Base-by-base conservation (phyloP, 805 yeast genomes). In the Zygoascus tannicola region DNA sequence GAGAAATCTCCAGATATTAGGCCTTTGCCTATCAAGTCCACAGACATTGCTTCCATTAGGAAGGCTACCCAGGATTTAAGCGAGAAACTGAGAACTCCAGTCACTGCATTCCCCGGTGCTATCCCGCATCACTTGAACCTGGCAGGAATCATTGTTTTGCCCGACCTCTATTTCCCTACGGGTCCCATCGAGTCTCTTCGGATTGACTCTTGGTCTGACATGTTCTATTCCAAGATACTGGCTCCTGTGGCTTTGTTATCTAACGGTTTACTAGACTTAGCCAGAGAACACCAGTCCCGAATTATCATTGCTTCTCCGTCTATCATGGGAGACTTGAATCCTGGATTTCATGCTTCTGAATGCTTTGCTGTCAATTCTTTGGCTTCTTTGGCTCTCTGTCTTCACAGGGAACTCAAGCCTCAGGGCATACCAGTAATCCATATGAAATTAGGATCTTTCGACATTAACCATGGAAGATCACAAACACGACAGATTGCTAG, bases 1-100 rank as follows among this genome's bases (percentile, higher is more conserved):
- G 84, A 82, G 46, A 71, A 79, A 38, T 76, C 81, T 14, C 73
- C 75, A 20, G 94, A 85, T 57, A 73, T 85, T 44, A 75, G 82
- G 50, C 78, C 83, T 35, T 65, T 86, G 44, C 71, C 75, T 33
- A 60, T 85, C 44, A 57, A 63, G 16, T 70, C 72, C 37, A 73
- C 69, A 19, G 66, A 66, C 18, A 60, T 66, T 5, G 61, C 60
- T 12, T 55, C 65, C 10, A 67, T 74, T 44, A 74, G 68, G 35
- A 56, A 61, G 3, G 76, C 78, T 35, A 49, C 81, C n/a, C 54
- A 62, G 14, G 69, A 70, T 47, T 69, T 85, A 46, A 68, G 70
- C 35, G 63, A 64, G 2, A 55, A 76, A 19, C 65, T 82, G 22
- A 69, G 68, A 30, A 60, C 73, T 3, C 79, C 78, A 7, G 81